Conservation (phyloP, 495 filamentous ascomycete species). For the Penicillium egyptiacum region DNA sequence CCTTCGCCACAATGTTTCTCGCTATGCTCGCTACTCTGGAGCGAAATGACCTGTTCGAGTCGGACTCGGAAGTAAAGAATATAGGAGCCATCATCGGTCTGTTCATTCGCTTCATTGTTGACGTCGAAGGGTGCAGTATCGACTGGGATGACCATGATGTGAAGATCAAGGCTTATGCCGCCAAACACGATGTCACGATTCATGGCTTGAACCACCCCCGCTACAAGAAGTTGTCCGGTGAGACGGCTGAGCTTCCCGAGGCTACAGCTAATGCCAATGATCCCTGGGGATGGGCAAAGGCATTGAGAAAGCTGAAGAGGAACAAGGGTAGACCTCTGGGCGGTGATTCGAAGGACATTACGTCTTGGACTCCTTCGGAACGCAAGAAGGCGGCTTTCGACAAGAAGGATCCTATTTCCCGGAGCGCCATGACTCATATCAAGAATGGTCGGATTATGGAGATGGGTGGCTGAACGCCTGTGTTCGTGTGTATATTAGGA, state of each 20-base stretch:
- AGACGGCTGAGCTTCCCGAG: constrained; percentile 16
- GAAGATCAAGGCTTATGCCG: constrained; percentile 22
- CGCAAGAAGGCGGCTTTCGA: constrained; percentile 24
- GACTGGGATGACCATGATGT: constrained; percentile 6
- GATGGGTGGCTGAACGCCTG: neutral
- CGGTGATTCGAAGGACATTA: constrained; percentile 28
- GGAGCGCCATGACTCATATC: constrained; percentile 20
- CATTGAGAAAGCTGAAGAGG: constrained; percentile 13
- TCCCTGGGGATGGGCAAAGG: constrained; percentile 18
- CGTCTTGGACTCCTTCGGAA: constrained; percentile 21
- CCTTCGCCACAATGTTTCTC: constrained; percentile 35
- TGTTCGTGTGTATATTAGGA: neutral
- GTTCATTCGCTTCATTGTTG: constrained; percentile 3
- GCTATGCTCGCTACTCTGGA: constrained; percentile 31
- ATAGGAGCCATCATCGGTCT: constrained; percentile 32
- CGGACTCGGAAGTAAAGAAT: constrained; percentile 35
- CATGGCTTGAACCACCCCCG: constrained; percentile 11
- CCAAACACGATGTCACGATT: constrained; percentile 19
- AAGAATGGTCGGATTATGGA: constrained; percentile 27
- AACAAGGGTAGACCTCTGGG: constrained; percentile 18
- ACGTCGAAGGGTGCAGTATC: neutral
- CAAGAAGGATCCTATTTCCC: constrained; percentile 24
- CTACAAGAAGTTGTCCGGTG: neutral
- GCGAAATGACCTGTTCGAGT: constrained; percentile 24
- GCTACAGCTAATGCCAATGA: constrained; percentile 22